Conservation (phyloP, 148 eudicot species). For the Amaranthus cruentus region DNA sequence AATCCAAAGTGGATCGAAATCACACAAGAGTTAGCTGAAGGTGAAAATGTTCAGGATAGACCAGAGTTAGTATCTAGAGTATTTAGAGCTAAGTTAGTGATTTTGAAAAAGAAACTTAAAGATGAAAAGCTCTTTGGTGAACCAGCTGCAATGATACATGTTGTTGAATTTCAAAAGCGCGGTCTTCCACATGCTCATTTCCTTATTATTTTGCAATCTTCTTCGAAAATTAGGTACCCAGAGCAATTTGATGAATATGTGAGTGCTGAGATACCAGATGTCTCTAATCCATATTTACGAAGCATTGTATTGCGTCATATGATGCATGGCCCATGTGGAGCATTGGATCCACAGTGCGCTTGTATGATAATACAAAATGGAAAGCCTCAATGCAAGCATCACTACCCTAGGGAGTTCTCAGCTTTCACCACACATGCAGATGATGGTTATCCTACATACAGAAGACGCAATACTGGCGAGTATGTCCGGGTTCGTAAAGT, state of each 20-base stretch:
- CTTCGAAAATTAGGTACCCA: not conserved
- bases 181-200: conserved; percentile 8
- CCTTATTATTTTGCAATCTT: not conserved
- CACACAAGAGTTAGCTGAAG: not conserved
- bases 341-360: not conserved
- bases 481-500: not conserved
- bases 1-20: conserved; percentile 11
- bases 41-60: not conserved
- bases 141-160: not conserved
- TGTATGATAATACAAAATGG: not conserved
- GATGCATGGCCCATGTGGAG: conserved; percentile 11
- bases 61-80: not conserved
- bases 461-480: not conserved
- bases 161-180: conserved; percentile 8
- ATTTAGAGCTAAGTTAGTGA: not conserved
- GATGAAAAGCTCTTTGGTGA: not conserved
- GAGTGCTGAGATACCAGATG: not conserved
- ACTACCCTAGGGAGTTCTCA: not conserved
- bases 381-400: not conserved
- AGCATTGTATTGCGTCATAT: not conserved
- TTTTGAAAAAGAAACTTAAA: not conserved
- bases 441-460: not conserved
- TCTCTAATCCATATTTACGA: not conserved
- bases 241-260: not conserved
- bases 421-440: not conserved